Percentiles rank a stretch among this genome's conserved stretches.
phyloP scores from a whole-genome alignment of 345 rosid species.

The Angophora floribunda region DNA sequence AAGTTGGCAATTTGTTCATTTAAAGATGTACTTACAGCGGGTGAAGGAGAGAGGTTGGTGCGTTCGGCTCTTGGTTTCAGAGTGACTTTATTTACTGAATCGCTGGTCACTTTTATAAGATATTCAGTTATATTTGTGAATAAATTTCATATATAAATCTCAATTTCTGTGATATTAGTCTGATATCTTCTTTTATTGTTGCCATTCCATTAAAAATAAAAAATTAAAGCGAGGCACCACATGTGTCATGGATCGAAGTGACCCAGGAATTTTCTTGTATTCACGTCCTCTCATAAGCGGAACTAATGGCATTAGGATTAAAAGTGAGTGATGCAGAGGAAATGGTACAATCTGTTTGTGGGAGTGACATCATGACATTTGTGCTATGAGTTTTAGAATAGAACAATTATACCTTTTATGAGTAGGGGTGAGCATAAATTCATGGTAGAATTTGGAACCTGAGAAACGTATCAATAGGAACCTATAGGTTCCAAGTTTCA shows the following conservation, averaged over 20 bases:
- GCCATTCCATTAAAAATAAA: background rate
- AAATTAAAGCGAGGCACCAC: background rate
- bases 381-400: background rate
- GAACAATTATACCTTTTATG: too few relatives aligned
- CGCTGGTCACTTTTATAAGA: background rate
- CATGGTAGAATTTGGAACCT: too few relatives aligned
- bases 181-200: background rate
- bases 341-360: too few relatives aligned
- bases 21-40: background rate
- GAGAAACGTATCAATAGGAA: too few relatives aligned
- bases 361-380: fast-evolving
- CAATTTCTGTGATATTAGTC: background rate
- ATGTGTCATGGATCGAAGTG: fast-evolving
- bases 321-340: background rate
- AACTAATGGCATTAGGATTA: fast-evolving
- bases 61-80: background rate
- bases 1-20: background rate
- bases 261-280: background rate
- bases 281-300: fast-evolving
- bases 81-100: background rate
- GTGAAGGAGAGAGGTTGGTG: too few relatives aligned
- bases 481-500: too few relatives aligned
- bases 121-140: background rate
- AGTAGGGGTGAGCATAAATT: too few relatives aligned
- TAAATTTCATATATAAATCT: background rate